Percentiles rank a stretch among this genome's conserved stretches.
Conservation (phyloP, 495 filamentous ascomycete genomes). For the Lentithecium fluviatile region DNA sequence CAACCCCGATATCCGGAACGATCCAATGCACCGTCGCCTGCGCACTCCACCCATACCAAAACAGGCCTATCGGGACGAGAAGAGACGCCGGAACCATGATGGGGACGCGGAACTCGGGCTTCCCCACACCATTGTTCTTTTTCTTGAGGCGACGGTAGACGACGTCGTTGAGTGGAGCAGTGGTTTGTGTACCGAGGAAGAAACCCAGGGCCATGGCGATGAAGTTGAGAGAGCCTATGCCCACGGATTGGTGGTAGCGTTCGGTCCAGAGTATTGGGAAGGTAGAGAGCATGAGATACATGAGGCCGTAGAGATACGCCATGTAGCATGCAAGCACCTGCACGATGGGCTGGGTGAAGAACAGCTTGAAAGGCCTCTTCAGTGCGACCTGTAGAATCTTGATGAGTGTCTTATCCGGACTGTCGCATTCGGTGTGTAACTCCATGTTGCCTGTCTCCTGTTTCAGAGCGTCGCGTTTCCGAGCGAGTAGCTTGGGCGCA, state of each 20-base stretch:
- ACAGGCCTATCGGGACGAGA: slow-evolving; percentile 61
- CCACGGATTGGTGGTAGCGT: slow-evolving; percentile 60
- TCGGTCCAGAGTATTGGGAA: slow-evolving; percentile 64
- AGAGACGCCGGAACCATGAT: slow-evolving; percentile 60
- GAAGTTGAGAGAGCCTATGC: slow-evolving; percentile 67
- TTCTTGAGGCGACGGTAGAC: slow-evolving; percentile 64
- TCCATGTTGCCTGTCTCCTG: slow-evolving; percentile 62
- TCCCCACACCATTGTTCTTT: slow-evolving; percentile 55
- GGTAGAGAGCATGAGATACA: slow-evolving; percentile 70
- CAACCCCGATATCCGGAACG: slow-evolving; percentile 66
- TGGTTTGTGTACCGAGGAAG: slow-evolving; percentile 62
- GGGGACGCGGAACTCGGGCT: slow-evolving; percentile 68
- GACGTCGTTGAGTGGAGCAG: slow-evolving; percentile 61
- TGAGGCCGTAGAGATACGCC: slow-evolving; percentile 69
- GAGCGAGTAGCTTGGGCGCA: slow-evolving; percentile 58
- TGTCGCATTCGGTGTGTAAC: slow-evolving; percentile 65
- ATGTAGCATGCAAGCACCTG: slow-evolving; percentile 58
- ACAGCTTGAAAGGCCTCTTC: slow-evolving; percentile 50
- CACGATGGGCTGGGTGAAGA: slow-evolving; percentile 56
- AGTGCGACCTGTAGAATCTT: slow-evolving; percentile 36
- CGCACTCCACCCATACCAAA: slow-evolving; percentile 72
- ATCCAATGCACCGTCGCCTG: slow-evolving; percentile 67
- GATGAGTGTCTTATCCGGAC: slow-evolving; percentile 38
- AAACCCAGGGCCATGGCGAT: slow-evolving; percentile 70
- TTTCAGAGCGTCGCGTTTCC: slow-evolving; percentile 57